Conservation (phyloP, 225 moss, liverwort and hornwort genomes). For the Lunularia cruciata region DNA sequence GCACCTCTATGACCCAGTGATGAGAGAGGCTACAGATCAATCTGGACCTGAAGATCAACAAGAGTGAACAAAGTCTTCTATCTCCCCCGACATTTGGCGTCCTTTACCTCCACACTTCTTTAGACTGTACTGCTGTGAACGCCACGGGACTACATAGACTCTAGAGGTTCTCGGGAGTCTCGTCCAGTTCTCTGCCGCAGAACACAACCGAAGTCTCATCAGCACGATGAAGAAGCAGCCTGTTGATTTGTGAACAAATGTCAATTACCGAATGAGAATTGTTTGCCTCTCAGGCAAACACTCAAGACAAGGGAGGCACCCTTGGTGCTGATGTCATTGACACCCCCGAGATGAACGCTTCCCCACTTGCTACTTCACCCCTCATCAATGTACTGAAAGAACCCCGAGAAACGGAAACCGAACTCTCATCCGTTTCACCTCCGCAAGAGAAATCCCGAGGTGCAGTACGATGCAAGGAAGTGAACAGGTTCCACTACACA, state of each 20-base stretch:
- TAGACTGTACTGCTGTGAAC: neutral
- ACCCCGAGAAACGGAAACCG: no score
- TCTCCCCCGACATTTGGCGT: neutral
- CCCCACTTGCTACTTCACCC: no score
- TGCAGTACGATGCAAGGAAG: no score
- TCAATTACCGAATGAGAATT: neutral
- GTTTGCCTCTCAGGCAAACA: neutral
- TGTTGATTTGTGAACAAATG: neutral
- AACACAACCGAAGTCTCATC: slow-evolving; percentile 12
- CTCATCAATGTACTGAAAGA: no score
- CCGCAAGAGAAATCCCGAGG: no score
- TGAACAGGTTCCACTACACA: no score
- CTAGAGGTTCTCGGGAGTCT: neutral
- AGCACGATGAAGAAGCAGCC: neutral
- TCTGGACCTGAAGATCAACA: neutral
- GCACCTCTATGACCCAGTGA: neutral
- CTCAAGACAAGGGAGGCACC: neutral
- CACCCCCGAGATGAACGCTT: no score
- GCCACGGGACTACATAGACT: neutral
- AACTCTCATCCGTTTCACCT: no score
- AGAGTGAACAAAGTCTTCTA: neutral
- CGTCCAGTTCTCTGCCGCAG: slow-evolving; percentile 5
- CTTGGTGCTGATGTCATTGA: no score
- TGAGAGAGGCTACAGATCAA: neutral
- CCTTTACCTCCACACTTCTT: neutral